A percentile compares a stretch with the other conserved stretches of the same genome.
Conservation (phyloP, 2,329 filamentous ascomycete genomes). For the Aspergillus cejpii region DNA sequence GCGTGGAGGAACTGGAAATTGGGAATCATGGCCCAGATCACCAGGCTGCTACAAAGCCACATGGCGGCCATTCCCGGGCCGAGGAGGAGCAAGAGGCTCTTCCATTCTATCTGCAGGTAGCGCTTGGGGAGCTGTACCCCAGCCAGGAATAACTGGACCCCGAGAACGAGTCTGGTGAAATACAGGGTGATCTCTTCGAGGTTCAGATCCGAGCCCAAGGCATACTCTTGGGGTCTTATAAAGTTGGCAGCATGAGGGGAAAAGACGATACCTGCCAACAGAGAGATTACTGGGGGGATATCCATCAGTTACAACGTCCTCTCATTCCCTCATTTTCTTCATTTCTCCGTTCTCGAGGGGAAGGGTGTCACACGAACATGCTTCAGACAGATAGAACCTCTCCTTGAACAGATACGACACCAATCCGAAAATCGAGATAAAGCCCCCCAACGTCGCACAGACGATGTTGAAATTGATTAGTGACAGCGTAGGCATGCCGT, state of each 20-base stretch:
- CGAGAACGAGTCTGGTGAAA: constrained; percentile 80
- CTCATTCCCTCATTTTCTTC: no score
- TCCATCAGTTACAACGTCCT: constrained; percentile 5
- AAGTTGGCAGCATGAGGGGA: constrained; percentile 71
- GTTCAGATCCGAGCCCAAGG: constrained; percentile 49
- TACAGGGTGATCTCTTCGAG: constrained; percentile 70
- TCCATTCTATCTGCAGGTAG: constrained; percentile 74
- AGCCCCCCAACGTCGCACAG: constrained; percentile 72
- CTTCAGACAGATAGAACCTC: constrained; percentile 84
- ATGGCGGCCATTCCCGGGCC: constrained; percentile 79
- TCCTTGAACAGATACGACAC: constrained; percentile 88
- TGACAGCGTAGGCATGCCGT: constrained; percentile 55
- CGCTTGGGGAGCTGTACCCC: constrained; percentile 80
- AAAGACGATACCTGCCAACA: constrained; percentile 70
- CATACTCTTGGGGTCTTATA: constrained; percentile 69
- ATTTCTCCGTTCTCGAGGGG: no score
- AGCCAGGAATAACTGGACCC: constrained; percentile 81
- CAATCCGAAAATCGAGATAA: constrained; percentile 81
- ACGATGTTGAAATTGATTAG: constrained; percentile 78
- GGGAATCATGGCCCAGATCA: constrained; percentile 72
- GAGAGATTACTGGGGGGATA: constrained; percentile 63
- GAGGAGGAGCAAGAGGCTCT: constrained; percentile 63
- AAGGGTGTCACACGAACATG: constrained; percentile 53
- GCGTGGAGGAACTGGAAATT: constrained; percentile 68
- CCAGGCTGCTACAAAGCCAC: constrained; percentile 75